Conservation (phyloP, 208 protist genomes). For the Leishmania guyanensis region DNA sequence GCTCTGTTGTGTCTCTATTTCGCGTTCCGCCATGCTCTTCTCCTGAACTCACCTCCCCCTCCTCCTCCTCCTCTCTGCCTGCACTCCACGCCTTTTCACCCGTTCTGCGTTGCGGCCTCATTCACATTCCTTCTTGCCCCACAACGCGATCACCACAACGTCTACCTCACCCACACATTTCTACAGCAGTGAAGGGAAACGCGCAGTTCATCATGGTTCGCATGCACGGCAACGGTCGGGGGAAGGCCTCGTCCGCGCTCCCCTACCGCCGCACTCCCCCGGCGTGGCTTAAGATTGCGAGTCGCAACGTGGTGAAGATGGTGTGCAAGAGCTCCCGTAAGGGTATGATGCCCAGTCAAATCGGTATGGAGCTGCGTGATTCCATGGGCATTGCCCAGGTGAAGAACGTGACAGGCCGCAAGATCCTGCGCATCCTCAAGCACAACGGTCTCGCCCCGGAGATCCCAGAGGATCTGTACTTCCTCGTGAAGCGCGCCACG, state of each 20-base stretch:
- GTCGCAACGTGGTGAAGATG: slow-evolving; percentile 94
- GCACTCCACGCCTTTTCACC: neutral
- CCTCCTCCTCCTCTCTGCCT: too few relatives aligned
- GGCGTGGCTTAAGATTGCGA: slow-evolving; percentile 98
- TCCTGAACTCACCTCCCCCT: too few relatives aligned
- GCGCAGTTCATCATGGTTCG: slow-evolving; percentile 39
- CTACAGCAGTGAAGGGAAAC: neutral
- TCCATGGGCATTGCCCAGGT: slow-evolving; percentile 99
- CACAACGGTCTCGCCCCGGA: slow-evolving; percentile 98
- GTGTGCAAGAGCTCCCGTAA: slow-evolving; percentile 99
- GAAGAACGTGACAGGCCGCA: slow-evolving; percentile 98
- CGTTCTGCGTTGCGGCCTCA: neutral
- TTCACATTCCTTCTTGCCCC: neutral
- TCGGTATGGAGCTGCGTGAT: slow-evolving; percentile 99
- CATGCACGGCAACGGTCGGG: slow-evolving; percentile 99
- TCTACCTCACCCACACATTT: neutral
- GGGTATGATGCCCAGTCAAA: slow-evolving; percentile 99
- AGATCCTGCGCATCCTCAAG: slow-evolving; percentile 99
- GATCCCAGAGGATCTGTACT: slow-evolving; percentile 99
- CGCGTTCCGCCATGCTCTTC: too few relatives aligned
- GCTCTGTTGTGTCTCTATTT: too few relatives aligned
- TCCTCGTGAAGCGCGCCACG: slow-evolving; percentile 99
- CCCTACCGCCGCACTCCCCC: slow-evolving; percentile 98
- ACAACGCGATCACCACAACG: neutral
- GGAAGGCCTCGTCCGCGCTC: slow-evolving; percentile 96